A percentile compares a stretch with the other conserved stretches of the same genome.
Evolutionary conservation across 2,329 filamentous ascomycete genomes (phyloP).

Genomic region (Fusarium bulbicola): DNA sequence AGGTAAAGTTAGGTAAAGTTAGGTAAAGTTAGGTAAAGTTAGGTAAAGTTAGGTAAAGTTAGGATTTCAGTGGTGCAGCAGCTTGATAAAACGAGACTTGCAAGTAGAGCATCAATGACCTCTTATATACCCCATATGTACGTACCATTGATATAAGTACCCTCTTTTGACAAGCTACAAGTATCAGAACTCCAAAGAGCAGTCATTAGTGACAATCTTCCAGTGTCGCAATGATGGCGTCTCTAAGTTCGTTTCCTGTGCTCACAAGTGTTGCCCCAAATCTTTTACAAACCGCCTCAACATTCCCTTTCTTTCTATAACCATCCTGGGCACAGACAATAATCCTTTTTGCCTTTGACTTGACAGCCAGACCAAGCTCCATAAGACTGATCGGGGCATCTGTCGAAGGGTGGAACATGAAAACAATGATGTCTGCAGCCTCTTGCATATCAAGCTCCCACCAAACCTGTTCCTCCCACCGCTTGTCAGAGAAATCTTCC

Average conservation of each 20-base stretch:
- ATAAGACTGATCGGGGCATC: slow-evolving; percentile 66
- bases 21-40: background rate
- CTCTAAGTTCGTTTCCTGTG: slow-evolving; percentile 52
- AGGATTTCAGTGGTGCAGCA: background rate
- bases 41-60: background rate
- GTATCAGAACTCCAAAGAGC: too few relatives aligned
- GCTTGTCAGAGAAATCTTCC: slow-evolving; percentile 57
- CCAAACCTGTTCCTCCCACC: slow-evolving; percentile 62
- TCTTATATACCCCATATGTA: background rate
- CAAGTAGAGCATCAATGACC: background rate
- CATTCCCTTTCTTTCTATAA: slow-evolving; percentile 69
- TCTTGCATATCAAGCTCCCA: slow-evolving; percentile 71
- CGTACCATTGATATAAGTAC: background rate
- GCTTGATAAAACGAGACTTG: background rate
- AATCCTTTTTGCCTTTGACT: slow-evolving; percentile 53
- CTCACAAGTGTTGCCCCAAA: slow-evolving; percentile 46
- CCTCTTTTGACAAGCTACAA: background rate
- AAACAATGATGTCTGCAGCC: slow-evolving; percentile 60
- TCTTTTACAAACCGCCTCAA: slow-evolving; percentile 63
- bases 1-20: background rate
- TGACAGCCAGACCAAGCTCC: slow-evolving; percentile 66
- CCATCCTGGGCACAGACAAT: slow-evolving; percentile 62
- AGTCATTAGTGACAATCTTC: background rate
- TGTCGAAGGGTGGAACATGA: slow-evolving; percentile 64
- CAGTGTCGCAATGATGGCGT: slow-evolving; percentile 43